A percentile compares a stretch with the other conserved stretches of the same genome.
Conservation (phyloP, 305 asterid species). For the Rubia tinctorum region DNA sequence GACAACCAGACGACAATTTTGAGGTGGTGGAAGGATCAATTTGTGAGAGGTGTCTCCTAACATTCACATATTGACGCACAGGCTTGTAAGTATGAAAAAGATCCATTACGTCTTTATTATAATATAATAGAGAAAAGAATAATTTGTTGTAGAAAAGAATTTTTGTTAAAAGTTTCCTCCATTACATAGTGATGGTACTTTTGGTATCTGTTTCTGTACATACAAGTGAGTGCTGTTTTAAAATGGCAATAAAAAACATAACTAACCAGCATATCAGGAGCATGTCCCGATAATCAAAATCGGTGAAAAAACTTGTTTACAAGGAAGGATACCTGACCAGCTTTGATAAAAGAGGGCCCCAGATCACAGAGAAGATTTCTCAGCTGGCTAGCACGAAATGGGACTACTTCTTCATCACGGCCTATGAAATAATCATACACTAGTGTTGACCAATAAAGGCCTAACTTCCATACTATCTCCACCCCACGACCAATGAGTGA, state of each 20-base stretch:
- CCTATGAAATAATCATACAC: slow-evolving; percentile 81
- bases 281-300: background rate
- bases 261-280: background rate
- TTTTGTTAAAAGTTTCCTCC: background rate
- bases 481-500: slow-evolving; percentile 88
- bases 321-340: slow-evolving; percentile 70
- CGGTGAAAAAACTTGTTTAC: background rate
- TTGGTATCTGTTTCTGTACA: background rate
- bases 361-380: slow-evolving; percentile 89
- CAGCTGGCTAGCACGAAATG: slow-evolving; percentile 95
- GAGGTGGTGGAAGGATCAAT: background rate
- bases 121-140: background rate
- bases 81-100: background rate
- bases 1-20: background rate
- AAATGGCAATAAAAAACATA: background rate
- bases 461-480: slow-evolving; percentile 94
- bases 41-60: background rate
- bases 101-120: background rate
- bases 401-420: slow-evolving; percentile 97
- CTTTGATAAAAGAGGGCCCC: slow-evolving; percentile 99
- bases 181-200: background rate
- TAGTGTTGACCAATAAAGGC: slow-evolving; percentile 83
- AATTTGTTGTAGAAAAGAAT: background rate
- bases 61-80: too few species aligned
- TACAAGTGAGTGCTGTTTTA: background rate